A percentile compares a stretch with the other conserved stretches of the same genome.
Conservation (phyloP, 495 filamentous ascomycete species). For the Penicillium goetzii region DNA sequence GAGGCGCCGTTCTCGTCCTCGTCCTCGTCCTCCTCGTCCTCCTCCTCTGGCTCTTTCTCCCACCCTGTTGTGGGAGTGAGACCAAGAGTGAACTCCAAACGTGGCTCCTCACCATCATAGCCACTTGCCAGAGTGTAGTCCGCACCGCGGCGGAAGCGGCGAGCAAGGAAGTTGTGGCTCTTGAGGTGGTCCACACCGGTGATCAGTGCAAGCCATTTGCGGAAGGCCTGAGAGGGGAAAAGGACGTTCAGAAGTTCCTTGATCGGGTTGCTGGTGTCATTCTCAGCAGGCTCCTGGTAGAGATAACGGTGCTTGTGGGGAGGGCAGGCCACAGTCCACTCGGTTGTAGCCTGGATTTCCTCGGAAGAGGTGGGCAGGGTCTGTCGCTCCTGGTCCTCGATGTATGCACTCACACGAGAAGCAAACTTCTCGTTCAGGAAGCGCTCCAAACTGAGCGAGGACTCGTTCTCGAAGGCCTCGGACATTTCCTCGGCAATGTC, state of each 20-base stretch:
- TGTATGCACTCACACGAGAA: constrained; percentile 64
- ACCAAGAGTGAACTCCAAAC: constrained; percentile 83
- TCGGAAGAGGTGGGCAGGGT: constrained; percentile 45
- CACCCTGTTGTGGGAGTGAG: constrained; percentile 82
- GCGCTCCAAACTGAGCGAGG: constrained; percentile 74
- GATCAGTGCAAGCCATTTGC: constrained; percentile 81
- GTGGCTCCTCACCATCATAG: constrained; percentile 73
- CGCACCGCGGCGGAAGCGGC: constrained; percentile 80
- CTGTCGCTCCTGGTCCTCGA: constrained; percentile 65
- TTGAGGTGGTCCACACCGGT: constrained; percentile 68
- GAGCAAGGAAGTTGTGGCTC: constrained; percentile 69
- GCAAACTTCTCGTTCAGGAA: constrained; percentile 81
- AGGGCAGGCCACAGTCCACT: constrained; percentile 79
- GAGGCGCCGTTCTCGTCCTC: constrained; percentile 24
- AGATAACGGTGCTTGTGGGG: constrained; percentile 95
- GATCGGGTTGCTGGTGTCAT: constrained; percentile 58
- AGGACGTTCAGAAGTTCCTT: constrained; percentile 76
- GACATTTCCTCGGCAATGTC: constrained; percentile 84
- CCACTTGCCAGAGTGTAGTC: constrained; percentile 93
- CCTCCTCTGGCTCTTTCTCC: constrained; percentile 69
- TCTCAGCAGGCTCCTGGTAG: constrained; percentile 63
- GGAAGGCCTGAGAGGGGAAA: constrained; percentile 84
- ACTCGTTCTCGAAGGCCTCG: constrained; percentile 78
- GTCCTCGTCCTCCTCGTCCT: constrained; percentile 47
- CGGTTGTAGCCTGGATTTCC: constrained; percentile 60